A percentile compares a stretch with the other conserved stretches of the same genome.
These are phyloP conservation scores for Edaphochlamys debaryana DNA, from an alignment of 139 green algal genomes.

Conservation along the genomic window DNA sequence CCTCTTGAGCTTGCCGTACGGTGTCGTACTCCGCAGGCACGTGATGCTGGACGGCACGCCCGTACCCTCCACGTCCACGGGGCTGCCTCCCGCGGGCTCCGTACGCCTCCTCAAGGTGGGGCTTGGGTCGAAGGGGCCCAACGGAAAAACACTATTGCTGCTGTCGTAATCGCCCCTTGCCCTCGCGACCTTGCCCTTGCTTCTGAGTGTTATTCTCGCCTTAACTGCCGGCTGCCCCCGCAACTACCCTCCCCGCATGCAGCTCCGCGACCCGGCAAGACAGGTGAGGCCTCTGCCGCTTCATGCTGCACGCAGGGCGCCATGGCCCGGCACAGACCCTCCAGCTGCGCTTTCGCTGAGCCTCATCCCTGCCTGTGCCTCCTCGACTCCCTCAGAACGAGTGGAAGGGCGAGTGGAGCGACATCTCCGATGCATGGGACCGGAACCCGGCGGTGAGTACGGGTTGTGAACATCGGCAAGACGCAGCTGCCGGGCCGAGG, in stretches of 20 bases:
- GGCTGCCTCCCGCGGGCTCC: no score
- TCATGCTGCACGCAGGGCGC: no score
- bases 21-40: neutral
- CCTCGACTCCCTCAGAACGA: constrained; percentile 1
- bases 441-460: neutral
- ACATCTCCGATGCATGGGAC: constrained; percentile 5
- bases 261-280: constrained; percentile 13
- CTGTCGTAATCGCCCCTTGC: no score
- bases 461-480: no score
- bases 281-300: neutral
- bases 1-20: neutral
- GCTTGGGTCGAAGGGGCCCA: no score
- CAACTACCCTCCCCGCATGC: no score
- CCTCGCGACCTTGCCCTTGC: no score
- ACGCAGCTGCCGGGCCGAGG: no score
- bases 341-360: neutral
- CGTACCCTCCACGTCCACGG: neutral
- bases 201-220: no score
- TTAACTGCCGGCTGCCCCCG: no score
- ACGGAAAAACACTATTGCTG: no score
- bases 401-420: constrained; percentile 40
- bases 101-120: neutral
- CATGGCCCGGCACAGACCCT: no score
- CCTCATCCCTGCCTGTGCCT: neutral
- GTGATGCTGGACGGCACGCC: neutral